Conservation (phyloP, 495 filamentous ascomycete species). For the Haplographium delicatum region DNA sequence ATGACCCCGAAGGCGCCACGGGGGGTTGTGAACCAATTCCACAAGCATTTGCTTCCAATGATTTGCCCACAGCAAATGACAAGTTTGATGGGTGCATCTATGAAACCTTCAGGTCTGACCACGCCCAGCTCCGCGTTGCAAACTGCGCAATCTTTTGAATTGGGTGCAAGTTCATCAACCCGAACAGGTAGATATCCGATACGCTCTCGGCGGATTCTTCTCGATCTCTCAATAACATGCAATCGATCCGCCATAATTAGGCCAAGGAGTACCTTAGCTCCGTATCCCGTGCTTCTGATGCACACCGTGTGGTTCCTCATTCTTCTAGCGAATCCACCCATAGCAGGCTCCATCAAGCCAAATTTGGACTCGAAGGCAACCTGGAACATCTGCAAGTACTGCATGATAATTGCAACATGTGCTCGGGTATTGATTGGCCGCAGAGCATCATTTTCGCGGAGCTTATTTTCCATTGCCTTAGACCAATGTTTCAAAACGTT, state of each 20-base stretch:
- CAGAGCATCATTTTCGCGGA: not conserved
- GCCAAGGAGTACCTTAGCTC: constrained; percentile 17
- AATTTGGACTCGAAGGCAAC: constrained; percentile 2
- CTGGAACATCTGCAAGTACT: not conserved
- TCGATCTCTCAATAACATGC: not conserved
- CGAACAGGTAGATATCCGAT: not conserved
- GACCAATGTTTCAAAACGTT: constrained; percentile 3
- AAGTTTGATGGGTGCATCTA: constrained; percentile 8
- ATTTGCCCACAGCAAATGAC: constrained; percentile 13
- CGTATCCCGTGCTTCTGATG: constrained; percentile 14
- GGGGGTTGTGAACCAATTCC: constrained; percentile 2
- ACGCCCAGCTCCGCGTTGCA: constrained; percentile 6
- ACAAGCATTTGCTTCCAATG: constrained; percentile 13
- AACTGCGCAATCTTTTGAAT: constrained; percentile 7
- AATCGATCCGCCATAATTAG: constrained; percentile 20
- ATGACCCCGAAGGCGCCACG: too few species aligned
- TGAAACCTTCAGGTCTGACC: not conserved
- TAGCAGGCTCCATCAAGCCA: constrained; percentile 10
- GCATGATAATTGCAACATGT: constrained; percentile 9
- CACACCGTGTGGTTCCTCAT: not conserved
- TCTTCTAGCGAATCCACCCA: too few species aligned
- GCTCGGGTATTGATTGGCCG: too few species aligned
- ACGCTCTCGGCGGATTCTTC: not conserved
- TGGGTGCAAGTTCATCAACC: not conserved
- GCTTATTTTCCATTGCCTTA: not conserved